Evolutionary conservation across 1,284 basidiomycete species (phyloP).

Genomic region (Pseudozyma tsukubaensis): DNA sequence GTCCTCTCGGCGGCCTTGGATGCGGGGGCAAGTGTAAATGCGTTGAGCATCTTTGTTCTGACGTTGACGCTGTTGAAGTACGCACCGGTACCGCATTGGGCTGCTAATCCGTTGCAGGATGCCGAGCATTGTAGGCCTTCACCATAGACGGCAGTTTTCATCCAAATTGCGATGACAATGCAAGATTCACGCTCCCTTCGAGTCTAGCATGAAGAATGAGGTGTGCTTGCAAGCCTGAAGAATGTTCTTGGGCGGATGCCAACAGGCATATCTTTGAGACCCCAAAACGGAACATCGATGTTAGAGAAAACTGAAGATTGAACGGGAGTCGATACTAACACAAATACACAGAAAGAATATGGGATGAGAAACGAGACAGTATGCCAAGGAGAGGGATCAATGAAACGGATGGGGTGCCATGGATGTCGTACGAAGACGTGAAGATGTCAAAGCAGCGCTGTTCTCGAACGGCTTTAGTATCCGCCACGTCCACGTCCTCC

Average conservation of each 20-base stretch:
- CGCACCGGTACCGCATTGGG: constrained; percentile 52
- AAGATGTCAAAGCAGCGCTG: background rate
- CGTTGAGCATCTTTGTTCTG: constrained; percentile 70
- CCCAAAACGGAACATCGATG: background rate
- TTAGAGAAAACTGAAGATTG: constrained; percentile 5
- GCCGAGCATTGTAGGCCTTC: constrained; percentile 43
- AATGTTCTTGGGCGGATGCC: background rate
- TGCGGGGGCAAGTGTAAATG: constrained; percentile 70
- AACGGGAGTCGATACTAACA: constrained; percentile 22
- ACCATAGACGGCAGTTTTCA: constrained; percentile 5
- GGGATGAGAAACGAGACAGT: constrained; percentile 8
- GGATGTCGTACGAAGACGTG: background rate
- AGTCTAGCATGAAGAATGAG: background rate
- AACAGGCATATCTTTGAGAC: background rate
- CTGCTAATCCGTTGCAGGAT: constrained; percentile 48
- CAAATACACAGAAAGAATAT: constrained; percentile 25
- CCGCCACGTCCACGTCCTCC: constrained; percentile 42
- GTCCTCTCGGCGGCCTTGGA: constrained; percentile 71
- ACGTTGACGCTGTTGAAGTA: constrained; percentile 62
- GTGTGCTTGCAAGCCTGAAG: background rate
- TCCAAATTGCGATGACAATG: background rate
- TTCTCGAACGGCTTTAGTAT: constrained; percentile 24
- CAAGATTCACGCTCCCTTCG: background rate
- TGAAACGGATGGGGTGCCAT: background rate
- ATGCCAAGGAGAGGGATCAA: constrained; percentile 12